Evolutionary conservation across 257 asterid species (phyloP).

Genomic region (Petunia axillaris): DNA sequence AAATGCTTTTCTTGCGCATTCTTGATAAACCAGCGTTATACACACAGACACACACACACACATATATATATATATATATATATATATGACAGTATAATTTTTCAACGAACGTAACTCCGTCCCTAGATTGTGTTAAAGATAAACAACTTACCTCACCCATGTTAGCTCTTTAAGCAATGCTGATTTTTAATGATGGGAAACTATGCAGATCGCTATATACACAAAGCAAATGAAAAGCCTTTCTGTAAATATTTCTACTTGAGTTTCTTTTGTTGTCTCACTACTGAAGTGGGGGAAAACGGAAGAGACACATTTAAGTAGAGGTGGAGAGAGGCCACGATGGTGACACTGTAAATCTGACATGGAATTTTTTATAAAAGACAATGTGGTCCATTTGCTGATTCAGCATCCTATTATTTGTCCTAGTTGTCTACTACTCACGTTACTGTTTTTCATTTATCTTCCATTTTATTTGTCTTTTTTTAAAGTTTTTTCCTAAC

Average conservation of each 20-base stretch:
- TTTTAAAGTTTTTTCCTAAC: too few relatives aligned
- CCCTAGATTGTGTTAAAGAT: not conserved
- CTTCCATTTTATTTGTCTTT: too few relatives aligned
- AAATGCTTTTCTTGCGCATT: too few relatives aligned
- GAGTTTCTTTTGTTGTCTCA: not conserved
- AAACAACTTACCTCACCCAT: constrained; percentile 24
- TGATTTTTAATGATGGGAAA: not conserved
- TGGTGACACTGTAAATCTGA: constrained; percentile 35
- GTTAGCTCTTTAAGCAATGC: not conserved
- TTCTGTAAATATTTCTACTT: not conserved
- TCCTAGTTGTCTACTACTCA: too few relatives aligned
- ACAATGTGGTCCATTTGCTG: constrained; percentile 34
- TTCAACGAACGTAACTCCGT: too few relatives aligned
- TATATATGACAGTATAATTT: too few relatives aligned
- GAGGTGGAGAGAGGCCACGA: not conserved
- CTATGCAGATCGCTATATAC: not conserved
- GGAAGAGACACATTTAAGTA: not conserved
- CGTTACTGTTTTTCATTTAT: too few relatives aligned
- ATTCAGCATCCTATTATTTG: constrained; percentile 39
- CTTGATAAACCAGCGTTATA: too few relatives aligned
- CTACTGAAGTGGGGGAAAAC: not conserved
- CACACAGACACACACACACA: too few relatives aligned
- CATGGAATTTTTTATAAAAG: constrained; percentile 29
- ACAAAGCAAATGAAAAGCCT: constrained; percentile 11
- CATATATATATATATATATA: too few relatives aligned